Evolutionary conservation across 805 yeast genomes (phyloP).

Genomic region (Yamadazyma takamatsuzukensis): DNA sequence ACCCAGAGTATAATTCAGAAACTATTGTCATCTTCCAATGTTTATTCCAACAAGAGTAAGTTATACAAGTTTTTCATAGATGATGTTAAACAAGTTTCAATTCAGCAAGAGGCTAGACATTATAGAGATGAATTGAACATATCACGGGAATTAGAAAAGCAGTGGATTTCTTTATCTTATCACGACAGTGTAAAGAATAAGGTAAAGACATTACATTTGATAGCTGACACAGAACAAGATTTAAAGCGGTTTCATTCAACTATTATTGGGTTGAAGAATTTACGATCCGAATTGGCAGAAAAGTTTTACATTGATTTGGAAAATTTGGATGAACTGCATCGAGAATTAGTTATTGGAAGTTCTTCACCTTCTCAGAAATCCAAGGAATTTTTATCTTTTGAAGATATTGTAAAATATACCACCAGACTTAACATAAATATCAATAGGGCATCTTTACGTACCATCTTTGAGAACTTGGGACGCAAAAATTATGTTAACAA

Average conservation of each 20-base stretch:
- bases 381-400: conserved; percentile 47
- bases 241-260: conserved; percentile 52
- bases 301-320: conserved; percentile 44
- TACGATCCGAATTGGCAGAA: conserved; percentile 60
- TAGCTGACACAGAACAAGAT: conserved; percentile 63
- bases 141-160: conserved; percentile 55
- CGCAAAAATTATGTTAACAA: conserved; percentile 28
- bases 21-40: conserved; percentile 10
- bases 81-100: conserved; percentile 57
- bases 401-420: conserved; percentile 65
- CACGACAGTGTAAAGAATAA: conserved; percentile 55
- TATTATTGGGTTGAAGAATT: conserved; percentile 59
- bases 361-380: conserved; percentile 14
- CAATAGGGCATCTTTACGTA: conserved; percentile 46
- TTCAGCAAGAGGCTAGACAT: conserved; percentile 71
- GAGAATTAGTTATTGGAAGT: conserved; percentile 22
- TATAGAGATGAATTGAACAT: conserved; percentile 83
- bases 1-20: conserved; percentile 12
- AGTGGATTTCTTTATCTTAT: conserved; percentile 84
- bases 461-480: conserved; percentile 39
- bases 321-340: conserved; percentile 28
- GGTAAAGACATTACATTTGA: conserved; percentile 74
- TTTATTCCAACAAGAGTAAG: conserved; percentile 1
- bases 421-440: conserved; percentile 70
- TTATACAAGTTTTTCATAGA: conserved; percentile 43